These are phyloP conservation scores for Echinochloa phyllopogon DNA, from an alignment of 176 grass and related monocot species.

Conservation along the genomic window DNA sequence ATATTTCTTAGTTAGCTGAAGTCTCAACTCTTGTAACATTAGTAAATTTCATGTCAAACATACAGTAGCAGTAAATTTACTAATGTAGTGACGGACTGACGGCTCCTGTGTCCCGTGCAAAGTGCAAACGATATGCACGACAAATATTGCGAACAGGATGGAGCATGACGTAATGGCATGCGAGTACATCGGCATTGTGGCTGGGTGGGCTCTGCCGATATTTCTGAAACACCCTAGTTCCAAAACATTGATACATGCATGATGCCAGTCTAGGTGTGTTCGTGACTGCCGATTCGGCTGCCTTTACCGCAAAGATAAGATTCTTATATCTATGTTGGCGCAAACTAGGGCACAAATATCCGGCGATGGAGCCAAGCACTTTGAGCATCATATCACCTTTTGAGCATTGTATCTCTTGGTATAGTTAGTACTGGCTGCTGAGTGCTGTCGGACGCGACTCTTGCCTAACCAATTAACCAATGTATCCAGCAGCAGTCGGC, in stretches of 20 bases:
- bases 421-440: background rate
- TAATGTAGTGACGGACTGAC: no score
- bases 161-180: background rate
- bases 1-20: no score
- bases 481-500: background rate
- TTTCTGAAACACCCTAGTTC: background rate
- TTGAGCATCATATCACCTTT: background rate
- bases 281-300: background rate
- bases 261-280: background rate
- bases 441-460: conserved; percentile 18
- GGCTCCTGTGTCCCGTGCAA: background rate
- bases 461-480: conserved; percentile 25
- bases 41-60: no score
- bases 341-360: background rate
- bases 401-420: background rate
- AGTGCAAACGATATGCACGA: background rate
- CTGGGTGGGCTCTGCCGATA: no score
- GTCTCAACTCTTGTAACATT: no score
- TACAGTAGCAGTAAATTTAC: no score
- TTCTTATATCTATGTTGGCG: background rate
- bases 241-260: background rate
- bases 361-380: background rate
- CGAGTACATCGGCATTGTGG: background rate
- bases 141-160: background rate
- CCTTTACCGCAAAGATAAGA: conserved; percentile 21